Conservation (phyloP, 768 basidiomycete genomes). For the Lentinula guzmanii region DNA sequence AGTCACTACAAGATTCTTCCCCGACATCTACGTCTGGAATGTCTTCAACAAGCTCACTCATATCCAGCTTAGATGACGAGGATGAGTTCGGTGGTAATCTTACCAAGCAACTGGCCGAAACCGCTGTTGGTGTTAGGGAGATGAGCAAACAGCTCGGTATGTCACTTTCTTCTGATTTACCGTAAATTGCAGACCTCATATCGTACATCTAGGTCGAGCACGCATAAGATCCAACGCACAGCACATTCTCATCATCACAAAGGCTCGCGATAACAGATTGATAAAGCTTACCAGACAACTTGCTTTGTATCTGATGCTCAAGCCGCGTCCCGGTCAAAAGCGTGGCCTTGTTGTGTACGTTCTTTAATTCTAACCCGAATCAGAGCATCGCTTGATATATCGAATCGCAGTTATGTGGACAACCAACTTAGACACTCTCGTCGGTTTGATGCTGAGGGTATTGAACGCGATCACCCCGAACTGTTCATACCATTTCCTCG, state of each 20-base stretch:
- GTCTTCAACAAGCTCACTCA: constrained; percentile 20
- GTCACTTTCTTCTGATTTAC: constrained; percentile 18
- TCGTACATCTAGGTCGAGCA: constrained; percentile 63
- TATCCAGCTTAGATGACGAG: constrained; percentile 43
- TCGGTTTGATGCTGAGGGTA: constrained; percentile 90
- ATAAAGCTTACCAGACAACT: constrained; percentile 93
- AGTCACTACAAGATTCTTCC: constrained; percentile 32
- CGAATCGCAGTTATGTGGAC: constrained; percentile 77
- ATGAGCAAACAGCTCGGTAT: constrained; percentile 98
- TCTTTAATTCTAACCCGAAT: constrained; percentile 3
- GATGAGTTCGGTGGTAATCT: constrained; percentile 72
- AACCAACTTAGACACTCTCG: constrained; percentile 82
- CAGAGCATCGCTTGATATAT: constrained; percentile 5
- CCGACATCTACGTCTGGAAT: constrained; percentile 15
- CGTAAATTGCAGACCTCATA: background rate
- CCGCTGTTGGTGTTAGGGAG: constrained; percentile 93
- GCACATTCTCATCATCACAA: constrained; percentile 91
- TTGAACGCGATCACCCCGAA: constrained; percentile 80
- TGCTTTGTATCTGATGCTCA: constrained; percentile 93
- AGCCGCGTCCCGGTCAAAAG: constrained; percentile 51
- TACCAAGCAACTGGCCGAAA: constrained; percentile 92
- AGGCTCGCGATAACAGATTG: constrained; percentile 93
- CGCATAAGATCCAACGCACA: constrained; percentile 89
- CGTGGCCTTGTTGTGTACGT: constrained; percentile 84
- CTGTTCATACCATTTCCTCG: constrained; percentile 77